A percentile compares a stretch with the other conserved stretches of the same genome.
Conservation (phyloP, 2,329 filamentous ascomycete genomes). For the Colletotrichum eremochloae region DNA sequence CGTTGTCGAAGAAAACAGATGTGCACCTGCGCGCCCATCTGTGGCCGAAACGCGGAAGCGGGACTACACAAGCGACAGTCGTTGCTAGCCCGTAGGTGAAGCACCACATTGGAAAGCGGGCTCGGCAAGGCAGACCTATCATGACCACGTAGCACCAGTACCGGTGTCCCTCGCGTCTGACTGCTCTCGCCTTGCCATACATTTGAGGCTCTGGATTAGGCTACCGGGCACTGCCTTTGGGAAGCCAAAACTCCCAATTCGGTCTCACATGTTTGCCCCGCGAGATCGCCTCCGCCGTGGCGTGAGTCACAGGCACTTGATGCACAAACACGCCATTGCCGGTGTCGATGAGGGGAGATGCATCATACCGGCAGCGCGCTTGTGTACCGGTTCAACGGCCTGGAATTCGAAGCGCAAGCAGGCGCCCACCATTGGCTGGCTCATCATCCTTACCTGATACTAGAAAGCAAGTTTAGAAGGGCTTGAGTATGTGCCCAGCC, state of each 20-base stretch:
- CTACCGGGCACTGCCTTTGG: neutral
- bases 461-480: neutral
- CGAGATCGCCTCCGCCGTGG: neutral
- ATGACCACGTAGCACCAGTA: neutral
- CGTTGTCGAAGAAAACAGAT: neutral
- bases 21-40: neutral
- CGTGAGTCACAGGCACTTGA: neutral
- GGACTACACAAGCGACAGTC: neutral
- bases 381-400: neutral
- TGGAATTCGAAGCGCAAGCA: neutral
- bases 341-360: neutral
- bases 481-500: neutral
- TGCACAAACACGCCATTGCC: too few relatives aligned
- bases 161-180: neutral
- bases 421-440: neutral
- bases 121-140: neutral
- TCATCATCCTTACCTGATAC: neutral
- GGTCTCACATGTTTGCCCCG: neutral
- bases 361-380: neutral
- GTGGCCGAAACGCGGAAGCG: neutral
- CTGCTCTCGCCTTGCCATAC: neutral
- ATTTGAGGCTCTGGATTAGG: neutral
- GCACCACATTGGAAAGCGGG: neutral
- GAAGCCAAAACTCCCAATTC: neutral
- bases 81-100: neutral